Evolutionary conservation across 1,139 yeast genomes (phyloP), one percentile per base, ranked within the genome.

Genomic region (Kodamaea ohmeri): DNA sequence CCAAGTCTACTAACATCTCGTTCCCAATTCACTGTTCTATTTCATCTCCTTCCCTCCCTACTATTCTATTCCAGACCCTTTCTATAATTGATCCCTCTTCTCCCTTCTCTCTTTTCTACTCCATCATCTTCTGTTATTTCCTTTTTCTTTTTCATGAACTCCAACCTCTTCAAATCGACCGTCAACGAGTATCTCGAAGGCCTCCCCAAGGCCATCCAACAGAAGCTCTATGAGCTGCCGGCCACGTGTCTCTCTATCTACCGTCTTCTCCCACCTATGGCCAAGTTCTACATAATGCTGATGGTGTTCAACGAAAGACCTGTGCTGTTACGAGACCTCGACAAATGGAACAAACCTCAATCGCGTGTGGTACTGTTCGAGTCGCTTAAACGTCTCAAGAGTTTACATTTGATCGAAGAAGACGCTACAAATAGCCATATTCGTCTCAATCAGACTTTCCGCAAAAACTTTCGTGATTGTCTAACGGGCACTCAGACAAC

Each of bases 211-310:
- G 69, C 83, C 6, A 88, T 89, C 12, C 90, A 89, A 50, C 73
- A 83, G 17, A 76, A 90, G 52, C 72, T 92, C 19, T 92, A 85
- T 60, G 71, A 63, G 42, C 70, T 78, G 38, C 96, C 98, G 2
- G 96, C 97, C 12, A 88, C 98, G 40, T 90, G 97, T 56, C 68
- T 92, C 36, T 95, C 98, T 2, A 83, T 92, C 16, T 90, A 82
- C 58, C 73, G 98, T 46, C 69, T 92, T 44, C 70, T 94, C 21
- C 96, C 98, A 0, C 82, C 92, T 13, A 64, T 92, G 53, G 95
- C 97, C 19, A 90, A 92, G 58, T 84, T 88, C 60, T 82, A 84
- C 52, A 80, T 92, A 37, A 84, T 88, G 89, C 73, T 92, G 8
- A 79, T 90, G 83, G 67, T 94, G 13, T 92, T 88, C 61, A 78